Conservation (phyloP, 129 eudicot species). For the Chrysanthemum makinoi region DNA sequence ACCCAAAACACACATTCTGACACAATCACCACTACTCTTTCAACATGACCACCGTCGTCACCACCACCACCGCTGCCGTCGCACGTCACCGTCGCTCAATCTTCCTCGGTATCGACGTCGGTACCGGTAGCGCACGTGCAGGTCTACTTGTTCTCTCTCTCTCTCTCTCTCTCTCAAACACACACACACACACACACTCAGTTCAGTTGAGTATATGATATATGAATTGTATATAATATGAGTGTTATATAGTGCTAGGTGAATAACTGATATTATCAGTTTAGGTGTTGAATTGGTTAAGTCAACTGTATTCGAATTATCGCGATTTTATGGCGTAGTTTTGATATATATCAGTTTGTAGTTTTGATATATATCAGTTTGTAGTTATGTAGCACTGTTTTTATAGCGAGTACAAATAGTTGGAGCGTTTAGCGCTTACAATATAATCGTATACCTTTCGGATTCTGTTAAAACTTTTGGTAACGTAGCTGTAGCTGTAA, state of each 20-base stretch:
- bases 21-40: slow-evolving; percentile 17
- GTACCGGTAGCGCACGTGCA: slow-evolving; percentile 99
- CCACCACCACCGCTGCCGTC: slow-evolving; percentile 41
- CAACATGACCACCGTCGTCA: slow-evolving; percentile 42
- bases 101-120: slow-evolving; percentile 92
- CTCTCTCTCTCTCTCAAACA: slow-evolving; percentile 19
- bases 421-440: too few relatives aligned
- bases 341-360: too few relatives aligned
- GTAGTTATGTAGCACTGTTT: too few relatives aligned
- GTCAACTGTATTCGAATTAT: too few relatives aligned
- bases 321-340: too few relatives aligned
- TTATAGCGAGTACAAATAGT: too few relatives aligned
- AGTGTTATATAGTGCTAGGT: background rate
- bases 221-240: background rate
- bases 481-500: too few relatives aligned
- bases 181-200: background rate
- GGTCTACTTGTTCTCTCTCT: slow-evolving; percentile 42
- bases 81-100: slow-evolving; percentile 44
- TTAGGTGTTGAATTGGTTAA: background rate
- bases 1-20: slow-evolving; percentile 19
- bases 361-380: too few relatives aligned
- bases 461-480: too few relatives aligned
- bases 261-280: slow-evolving; percentile 9
- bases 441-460: too few relatives aligned
- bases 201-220: background rate